These are phyloP conservation scores for Solanum bulbocastanum DNA, from an alignment of 257 asterid genomes.

Conservation along the genomic window DNA sequence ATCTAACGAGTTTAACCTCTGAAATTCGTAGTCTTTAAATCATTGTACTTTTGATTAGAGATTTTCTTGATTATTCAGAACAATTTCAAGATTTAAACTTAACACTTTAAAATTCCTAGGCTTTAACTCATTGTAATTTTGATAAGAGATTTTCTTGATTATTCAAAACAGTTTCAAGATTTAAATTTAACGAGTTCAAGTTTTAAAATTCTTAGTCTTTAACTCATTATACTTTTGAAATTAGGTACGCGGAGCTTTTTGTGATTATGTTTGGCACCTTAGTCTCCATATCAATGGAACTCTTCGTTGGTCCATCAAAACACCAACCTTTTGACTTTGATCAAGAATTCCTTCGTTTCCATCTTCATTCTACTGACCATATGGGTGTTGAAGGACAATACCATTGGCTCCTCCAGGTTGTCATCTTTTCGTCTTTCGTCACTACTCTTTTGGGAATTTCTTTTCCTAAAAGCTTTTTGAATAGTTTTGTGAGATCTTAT, in stretches of 20 bases:
- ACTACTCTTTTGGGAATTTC: constrained; percentile 44
- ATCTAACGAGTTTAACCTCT: too few species aligned
- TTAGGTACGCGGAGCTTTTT: constrained; percentile 18
- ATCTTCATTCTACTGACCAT: constrained; percentile 74
- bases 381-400: constrained; percentile 74
- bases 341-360: constrained; percentile 62
- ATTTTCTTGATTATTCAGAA: background rate
- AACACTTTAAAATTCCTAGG: background rate
- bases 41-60: background rate
- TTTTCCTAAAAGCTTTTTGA: constrained; percentile 39
- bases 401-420: constrained; percentile 62
- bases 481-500: constrained; percentile 36
- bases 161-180: too few species aligned
- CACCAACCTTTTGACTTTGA: constrained; percentile 39
- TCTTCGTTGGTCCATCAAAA: constrained; percentile 30
- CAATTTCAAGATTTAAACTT: background rate
- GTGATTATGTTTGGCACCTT: constrained; percentile 30
- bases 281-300: constrained; percentile 39
- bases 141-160: background rate
- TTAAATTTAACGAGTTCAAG: too few species aligned
- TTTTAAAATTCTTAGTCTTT: background rate
- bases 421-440: constrained; percentile 27
- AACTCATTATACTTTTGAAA: background rate
- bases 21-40: background rate
- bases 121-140: too few species aligned